Evolutionary conservation across 495 filamentous ascomycete species (phyloP), one percentile per base, ranked within the genome.

Genomic region (Neurospora sp.): DNA sequence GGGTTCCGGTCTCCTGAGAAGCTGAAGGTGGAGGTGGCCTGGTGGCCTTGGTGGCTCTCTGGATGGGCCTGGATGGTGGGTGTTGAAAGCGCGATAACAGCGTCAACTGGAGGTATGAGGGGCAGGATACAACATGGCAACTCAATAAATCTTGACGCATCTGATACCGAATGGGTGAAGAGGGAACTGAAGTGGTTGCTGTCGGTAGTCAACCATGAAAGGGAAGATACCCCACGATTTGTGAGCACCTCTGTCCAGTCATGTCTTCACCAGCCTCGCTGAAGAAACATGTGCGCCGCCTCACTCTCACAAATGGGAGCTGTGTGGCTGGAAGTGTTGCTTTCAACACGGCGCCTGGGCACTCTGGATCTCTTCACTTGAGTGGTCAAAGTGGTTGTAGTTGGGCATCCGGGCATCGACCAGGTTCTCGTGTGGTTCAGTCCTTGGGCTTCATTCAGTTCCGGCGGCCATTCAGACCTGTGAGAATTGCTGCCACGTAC

Each of bases 391-490:
- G 14, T 66, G 68, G 75, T 73, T 75, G 70, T 35, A 46, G 78
- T 79, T 79, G 77, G 78, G 78, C 78, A 77, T 31, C 74, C 22
- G 74, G 74, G 72, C 78, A 79, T 78, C 59, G 38, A 72, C 71
- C 39, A 18, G 38, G 70, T 35, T 66, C 53, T 35, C 27, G 53
- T 35, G 22, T 31, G 12, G 53, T 66, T 66, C 53, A 66, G 53
- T 3, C 53, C 53, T 66, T 66, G 53, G 53, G 53, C 53, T 66
- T 66, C 53, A 27, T 66, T 44, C 53, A 66, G 53, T 66, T 66
- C 53, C 27, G 53, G 53, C 53, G 53, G 53, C 53, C 53, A 7
- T 35, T 35, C 53, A 35, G 53, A 66, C 53, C 35, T 66, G 53
- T 66, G 53, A 66, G 53, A 66, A 66, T 35, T 35, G 53, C 53